Evolutionary conservation across 2,329 filamentous ascomycete species (phyloP), one percentile per base, ranked within the genome.

Genomic region (Macrophomina phaseolina): DNA sequence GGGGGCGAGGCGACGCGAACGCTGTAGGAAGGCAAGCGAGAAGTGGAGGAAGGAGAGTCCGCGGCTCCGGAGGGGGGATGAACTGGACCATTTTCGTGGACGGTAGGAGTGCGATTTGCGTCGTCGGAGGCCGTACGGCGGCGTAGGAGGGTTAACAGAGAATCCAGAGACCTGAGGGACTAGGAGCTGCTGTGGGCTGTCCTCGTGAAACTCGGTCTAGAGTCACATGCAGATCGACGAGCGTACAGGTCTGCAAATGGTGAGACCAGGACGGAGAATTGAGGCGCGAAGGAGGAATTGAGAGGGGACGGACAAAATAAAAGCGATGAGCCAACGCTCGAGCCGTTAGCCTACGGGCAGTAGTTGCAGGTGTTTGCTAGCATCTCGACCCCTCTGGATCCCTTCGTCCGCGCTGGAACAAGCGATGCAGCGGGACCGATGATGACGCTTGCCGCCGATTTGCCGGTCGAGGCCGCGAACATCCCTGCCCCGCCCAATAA

Each of bases 21-120:
- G 87, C 85, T 23, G 85, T 85, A 6, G 87, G 86, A 3, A 90
- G 81, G 75, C 87, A 90, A 52, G 88, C 88, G 58, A 90, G 84
- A 7, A 90, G 80, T 42, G 88, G 87, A 67, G 86, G 87, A 23
- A 90, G 83, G 14, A 90, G 79, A 48, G 82, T 79, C 69, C 84
- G 82, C 63, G 86, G 80, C 68, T 87, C 81, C 34, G 87, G 88
- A 46, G 82, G 79, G 64, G 82, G 82, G 66, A 87, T 84, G 65
- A 82, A 77, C 71, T 86, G 82, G 73, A 85, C 85, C 79, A 85
- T 86, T 69, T 75, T 81, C 70, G 58, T 45, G 45, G 58, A 36
- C 36, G 12, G 38, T 5, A 12, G 42, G 42, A 38, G 32, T 14
- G 16, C 4, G 52, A n/a, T 38, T 6, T 49, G n/a, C 16, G 18